These are phyloP conservation scores for Colletotrichum melonis DNA, from an alignment of 2,329 filamentous ascomycete species.

Conservation along the genomic window DNA sequence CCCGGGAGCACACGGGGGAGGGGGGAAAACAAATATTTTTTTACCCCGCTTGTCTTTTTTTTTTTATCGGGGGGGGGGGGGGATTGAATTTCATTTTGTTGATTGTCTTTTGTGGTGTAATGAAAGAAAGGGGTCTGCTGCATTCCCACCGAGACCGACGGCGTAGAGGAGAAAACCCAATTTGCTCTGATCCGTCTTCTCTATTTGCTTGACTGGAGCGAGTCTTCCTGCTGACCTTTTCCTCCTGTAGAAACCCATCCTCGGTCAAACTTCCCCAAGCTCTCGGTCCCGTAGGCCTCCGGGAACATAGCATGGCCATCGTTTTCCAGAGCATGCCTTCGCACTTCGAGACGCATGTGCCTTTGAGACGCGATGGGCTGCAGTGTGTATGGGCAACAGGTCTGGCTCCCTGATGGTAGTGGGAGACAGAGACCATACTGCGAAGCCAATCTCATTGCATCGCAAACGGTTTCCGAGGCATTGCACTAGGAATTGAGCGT, in stretches of 20 bases:
- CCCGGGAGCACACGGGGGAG: too few species aligned
- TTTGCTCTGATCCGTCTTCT: not conserved
- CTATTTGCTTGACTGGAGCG: not conserved
- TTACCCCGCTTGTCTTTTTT: too few species aligned
- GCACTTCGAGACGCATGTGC: not conserved
- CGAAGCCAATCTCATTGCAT: not conserved
- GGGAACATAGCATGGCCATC: not conserved
- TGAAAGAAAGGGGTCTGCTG: conserved; percentile 1
- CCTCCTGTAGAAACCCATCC: not conserved
- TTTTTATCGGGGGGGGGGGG: too few species aligned
- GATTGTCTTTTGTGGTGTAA: not conserved
- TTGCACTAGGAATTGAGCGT: not conserved
- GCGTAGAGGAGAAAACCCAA: not conserved
- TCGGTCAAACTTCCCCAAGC: not conserved
- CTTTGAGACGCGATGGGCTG: not conserved
- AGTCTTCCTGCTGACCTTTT: not conserved
- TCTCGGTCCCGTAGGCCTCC: not conserved
- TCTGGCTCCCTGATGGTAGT: not conserved
- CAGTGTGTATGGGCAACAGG: not conserved
- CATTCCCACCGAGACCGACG: conserved; percentile 13
- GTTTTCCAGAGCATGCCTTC: not conserved
- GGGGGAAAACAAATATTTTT: too few species aligned
- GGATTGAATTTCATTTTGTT: not conserved
- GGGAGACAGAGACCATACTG: not conserved
- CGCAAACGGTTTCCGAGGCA: not conserved